phyloP scores from a whole-genome alignment of 257 asterid genomes.

The Solanum peruvianum region DNA sequence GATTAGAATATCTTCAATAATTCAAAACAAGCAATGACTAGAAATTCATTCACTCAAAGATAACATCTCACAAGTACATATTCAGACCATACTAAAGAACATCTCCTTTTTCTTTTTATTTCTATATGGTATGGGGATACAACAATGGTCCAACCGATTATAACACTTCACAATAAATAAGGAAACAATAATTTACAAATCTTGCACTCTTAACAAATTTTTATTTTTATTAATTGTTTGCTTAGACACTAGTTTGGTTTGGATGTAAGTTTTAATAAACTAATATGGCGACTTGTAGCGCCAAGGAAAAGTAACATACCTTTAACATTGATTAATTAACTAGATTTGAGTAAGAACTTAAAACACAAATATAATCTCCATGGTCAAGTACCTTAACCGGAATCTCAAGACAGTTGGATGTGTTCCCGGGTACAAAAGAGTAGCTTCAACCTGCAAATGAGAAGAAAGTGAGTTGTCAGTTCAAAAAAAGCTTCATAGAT shows the following conservation, averaged over 20 bases:
- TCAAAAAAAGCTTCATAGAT: background rate
- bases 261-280: background rate
- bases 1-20: background rate
- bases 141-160: background rate
- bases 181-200: background rate
- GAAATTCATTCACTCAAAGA: background rate
- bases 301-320: background rate
- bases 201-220: background rate
- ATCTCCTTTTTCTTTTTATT: background rate
- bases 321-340: background rate
- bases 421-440: slow-evolving; percentile 79
- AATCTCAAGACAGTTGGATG: slow-evolving; percentile 76
- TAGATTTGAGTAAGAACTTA: background rate
- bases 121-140: background rate
- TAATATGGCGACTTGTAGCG: background rate
- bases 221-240: background rate
- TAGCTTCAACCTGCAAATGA: slow-evolving; percentile 69
- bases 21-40: background rate
- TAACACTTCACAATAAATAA: background rate
- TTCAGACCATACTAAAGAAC: background rate
- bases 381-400: slow-evolving; percentile 53
- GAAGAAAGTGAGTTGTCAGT: background rate
- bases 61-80: background rate
- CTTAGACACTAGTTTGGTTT: background rate
- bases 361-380: background rate